Evolutionary conservation across 768 basidiomycete species (phyloP).

Genomic region (Scleroderma bovista): DNA sequence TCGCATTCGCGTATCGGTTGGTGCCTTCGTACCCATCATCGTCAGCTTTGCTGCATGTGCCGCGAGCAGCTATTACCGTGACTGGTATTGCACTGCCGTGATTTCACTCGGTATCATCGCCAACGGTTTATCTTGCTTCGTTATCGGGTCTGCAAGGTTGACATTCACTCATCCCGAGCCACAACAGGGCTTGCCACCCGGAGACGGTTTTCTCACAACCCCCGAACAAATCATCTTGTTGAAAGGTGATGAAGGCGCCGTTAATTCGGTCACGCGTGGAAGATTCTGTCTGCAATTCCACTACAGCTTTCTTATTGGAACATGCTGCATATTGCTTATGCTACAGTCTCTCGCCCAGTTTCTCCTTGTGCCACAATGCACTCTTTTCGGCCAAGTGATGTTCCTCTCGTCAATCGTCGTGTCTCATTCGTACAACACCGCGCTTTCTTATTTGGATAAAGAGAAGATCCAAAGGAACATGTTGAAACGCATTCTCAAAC

Average conservation of each 20-base stretch:
- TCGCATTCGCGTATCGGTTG: constrained; percentile 5
- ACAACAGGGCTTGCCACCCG: constrained; percentile 13
- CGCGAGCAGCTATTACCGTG: constrained; percentile 17
- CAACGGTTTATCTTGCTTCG: constrained; percentile 21
- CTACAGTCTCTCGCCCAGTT: constrained; percentile 27
- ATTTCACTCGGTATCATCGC: constrained; percentile 29
- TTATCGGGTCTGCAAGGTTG: constrained; percentile 22
- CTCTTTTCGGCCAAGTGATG: constrained; percentile 31
- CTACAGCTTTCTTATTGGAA: constrained; percentile 8
- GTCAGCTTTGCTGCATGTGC: constrained; percentile 18
- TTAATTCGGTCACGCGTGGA: constrained; percentile 27
- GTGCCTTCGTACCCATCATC: constrained; percentile 17
- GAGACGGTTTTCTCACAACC: constrained; percentile 21
- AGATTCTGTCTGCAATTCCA: constrained; percentile 17
- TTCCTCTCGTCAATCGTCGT: constrained; percentile 28
- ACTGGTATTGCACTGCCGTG: constrained; percentile 27
- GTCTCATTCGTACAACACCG: constrained; percentile 31
- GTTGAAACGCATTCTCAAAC: not conserved
- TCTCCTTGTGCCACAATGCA: constrained; percentile 27
- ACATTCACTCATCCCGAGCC: constrained; percentile 10
- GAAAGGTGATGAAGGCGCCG: constrained; percentile 21
- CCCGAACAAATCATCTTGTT: constrained; percentile 21
- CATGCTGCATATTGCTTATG: constrained; percentile 22
- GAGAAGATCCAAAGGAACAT: constrained; percentile 17
- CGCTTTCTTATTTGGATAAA: constrained; percentile 27